These are phyloP conservation scores for Proliferodiscus dingleyae DNA, from an alignment of 2,329 filamentous ascomycete genomes.

Conservation along the genomic window DNA sequence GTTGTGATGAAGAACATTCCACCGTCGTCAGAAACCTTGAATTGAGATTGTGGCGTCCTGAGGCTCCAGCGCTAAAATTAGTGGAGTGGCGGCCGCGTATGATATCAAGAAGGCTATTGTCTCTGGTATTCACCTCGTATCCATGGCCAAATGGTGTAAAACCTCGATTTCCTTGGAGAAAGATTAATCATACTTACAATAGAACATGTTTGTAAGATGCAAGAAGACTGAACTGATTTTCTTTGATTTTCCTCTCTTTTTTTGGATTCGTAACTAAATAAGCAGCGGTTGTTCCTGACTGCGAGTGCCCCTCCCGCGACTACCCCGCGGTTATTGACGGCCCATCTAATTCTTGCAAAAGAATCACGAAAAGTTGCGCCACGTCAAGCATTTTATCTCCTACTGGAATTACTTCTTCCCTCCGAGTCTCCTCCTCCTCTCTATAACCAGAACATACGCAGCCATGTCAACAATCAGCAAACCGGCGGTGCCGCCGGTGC, in stretches of 20 bases:
- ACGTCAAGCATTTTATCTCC: neutral
- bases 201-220: no score
- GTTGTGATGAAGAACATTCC: neutral
- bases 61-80: constrained; percentile 2
- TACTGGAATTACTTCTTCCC: neutral
- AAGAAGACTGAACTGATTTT: no score
- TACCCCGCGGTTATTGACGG: constrained; percentile 2
- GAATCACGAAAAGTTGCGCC: no score
- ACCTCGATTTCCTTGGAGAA: no score
- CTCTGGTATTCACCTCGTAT: no score
- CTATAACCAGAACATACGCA: neutral
- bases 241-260: no score
- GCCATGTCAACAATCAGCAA: constrained; percentile 20
- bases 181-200: no score
- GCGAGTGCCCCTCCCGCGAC: no score
- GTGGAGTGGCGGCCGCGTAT: constrained; percentile 1
- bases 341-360: neutral
- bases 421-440: neutral
- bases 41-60: constrained; percentile 1
- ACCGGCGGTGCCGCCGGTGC: constrained; percentile 21
- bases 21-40: neutral
- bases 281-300: no score
- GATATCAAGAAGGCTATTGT: no score
- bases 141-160: no score
- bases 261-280: no score